phyloP scores from a whole-genome alignment of 371 early-diverging fungal species.

The Mortierella sp. region DNA sequence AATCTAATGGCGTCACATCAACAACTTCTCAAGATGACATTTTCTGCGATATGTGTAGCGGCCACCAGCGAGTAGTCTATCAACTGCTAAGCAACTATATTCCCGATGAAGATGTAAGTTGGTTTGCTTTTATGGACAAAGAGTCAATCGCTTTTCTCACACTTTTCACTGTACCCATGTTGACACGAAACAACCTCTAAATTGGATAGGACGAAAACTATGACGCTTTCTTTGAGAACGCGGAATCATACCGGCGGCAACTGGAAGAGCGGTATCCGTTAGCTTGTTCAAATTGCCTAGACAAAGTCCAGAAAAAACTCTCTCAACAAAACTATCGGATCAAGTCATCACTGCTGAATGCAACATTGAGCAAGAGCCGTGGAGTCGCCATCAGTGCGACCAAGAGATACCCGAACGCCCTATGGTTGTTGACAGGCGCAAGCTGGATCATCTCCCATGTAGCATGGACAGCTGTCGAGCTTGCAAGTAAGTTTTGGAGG shows the following conservation, averaged over 20 bases:
- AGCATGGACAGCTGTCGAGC: constrained; percentile 16
- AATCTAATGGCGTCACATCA: not conserved
- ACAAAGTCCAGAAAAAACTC: constrained; percentile 38
- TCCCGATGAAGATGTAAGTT: constrained; percentile 54
- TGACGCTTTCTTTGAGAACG: constrained; percentile 34
- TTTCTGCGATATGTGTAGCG: constrained; percentile 53
- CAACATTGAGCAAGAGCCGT: constrained; percentile 43
- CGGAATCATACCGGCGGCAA: constrained; percentile 40
- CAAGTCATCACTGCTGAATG: constrained; percentile 39
- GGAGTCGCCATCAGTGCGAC: constrained; percentile 33
- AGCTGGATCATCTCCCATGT: constrained; percentile 26
- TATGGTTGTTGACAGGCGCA: constrained; percentile 36
- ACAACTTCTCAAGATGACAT: constrained; percentile 15
- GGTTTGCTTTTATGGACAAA: not conserved
- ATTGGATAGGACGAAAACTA: constrained; percentile 42
- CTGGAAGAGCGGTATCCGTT: constrained; percentile 55
- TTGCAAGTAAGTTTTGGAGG: constrained; percentile 14
- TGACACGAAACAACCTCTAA: not conserved
- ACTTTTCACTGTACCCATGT: not conserved
- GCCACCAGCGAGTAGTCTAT: constrained; percentile 50
- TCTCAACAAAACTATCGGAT: constrained; percentile 37
- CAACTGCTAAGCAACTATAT: constrained; percentile 55
- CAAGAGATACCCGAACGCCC: constrained; percentile 27
- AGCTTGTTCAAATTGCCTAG: constrained; percentile 38
- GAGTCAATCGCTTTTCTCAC: not conserved